Base-by-base conservation (phyloP, 2,329 filamentous ascomycete species). In the Tympanopsis confertula region DNA sequence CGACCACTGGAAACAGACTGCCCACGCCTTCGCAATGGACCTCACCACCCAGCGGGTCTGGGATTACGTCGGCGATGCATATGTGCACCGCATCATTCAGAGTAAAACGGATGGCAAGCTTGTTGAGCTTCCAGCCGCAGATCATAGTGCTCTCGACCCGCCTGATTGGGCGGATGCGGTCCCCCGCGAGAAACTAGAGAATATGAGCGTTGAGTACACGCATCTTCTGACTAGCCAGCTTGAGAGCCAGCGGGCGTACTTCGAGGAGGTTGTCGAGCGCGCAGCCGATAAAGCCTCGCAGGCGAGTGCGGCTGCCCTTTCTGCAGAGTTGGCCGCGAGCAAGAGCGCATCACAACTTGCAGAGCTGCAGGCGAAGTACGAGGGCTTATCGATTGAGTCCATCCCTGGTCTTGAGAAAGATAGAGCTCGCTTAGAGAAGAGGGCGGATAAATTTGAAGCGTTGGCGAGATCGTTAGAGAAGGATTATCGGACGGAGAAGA, bases 161-260 rank as follows among this genome's bases (percentile, higher is more conserved):
- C 59, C 61, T 4, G 59, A 61, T 39, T 60, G 57, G 55, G 52
- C 53, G 4, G 64, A 68, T 42, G 60, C 60, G 5, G 61, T 66
- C 1, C 64, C 65, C 1, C 57, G 61, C 20, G 75, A 79, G 52
- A 82, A 26, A n/a, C 22, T 26, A 10, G 22, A 26, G 44, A 85
- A 76, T 51, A 93, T 96, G 54, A 86, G 86, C 20, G 72, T 91
- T 46, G 91, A 98, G 60, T 98, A 96, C 56, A 91, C 89, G 0
- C 88, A 95, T 52, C 74, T 98, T 2, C 74, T 98, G 10, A 93
- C 86, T 3, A 88, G 81, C 42, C 91, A 98, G 53, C 75, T 98
- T 2, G 91, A 96, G 54, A 87, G 82, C 32, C 91, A 98, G 56
- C 76, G 91, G 7, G 71, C 84, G 1, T 98, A 96, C 59, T 98